Evolutionary conservation across 495 filamentous ascomycete genomes (phyloP).

Genomic region (Aspergillus incahuasiensis): DNA sequence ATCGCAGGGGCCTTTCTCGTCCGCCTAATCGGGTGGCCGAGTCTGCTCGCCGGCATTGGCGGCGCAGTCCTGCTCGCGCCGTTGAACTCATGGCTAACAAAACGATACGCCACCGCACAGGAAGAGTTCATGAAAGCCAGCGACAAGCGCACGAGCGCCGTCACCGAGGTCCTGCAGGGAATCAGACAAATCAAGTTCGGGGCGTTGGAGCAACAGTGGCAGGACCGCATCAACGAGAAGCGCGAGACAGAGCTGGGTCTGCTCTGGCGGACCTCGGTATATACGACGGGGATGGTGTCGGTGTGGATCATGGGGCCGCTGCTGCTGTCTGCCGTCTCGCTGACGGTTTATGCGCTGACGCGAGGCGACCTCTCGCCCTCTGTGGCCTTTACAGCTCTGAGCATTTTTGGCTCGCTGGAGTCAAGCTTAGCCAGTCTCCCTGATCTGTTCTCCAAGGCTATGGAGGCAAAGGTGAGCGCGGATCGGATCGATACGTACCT

Average conservation of each 20-base stretch:
- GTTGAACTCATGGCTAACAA: constrained; percentile 64
- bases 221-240: constrained; percentile 62
- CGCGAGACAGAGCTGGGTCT: constrained; percentile 62
- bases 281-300: constrained; percentile 49
- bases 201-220: constrained; percentile 75
- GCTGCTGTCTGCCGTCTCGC: constrained; percentile 63
- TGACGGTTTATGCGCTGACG: constrained; percentile 62
- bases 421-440: constrained; percentile 65
- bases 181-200: constrained; percentile 90
- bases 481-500: constrained; percentile 72
- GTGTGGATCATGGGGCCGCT: constrained; percentile 76
- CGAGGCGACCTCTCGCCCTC: constrained; percentile 62
- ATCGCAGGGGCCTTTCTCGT: constrained; percentile 63
- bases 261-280: constrained; percentile 61
- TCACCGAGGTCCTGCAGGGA: constrained; percentile 76
- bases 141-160: constrained; percentile 71
- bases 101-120: constrained; percentile 60
- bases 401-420: constrained; percentile 69
- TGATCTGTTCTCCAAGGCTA: constrained; percentile 62
- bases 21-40: constrained; percentile 67
- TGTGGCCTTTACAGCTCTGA: constrained; percentile 75
- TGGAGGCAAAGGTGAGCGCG: constrained; percentile 70
- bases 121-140: constrained; percentile 73
- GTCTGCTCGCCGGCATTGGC: constrained; percentile 62
- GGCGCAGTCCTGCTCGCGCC: constrained; percentile 61